phyloP scores from a whole-genome alignment of 306 rosid species.

The Cicer yamashitae region DNA sequence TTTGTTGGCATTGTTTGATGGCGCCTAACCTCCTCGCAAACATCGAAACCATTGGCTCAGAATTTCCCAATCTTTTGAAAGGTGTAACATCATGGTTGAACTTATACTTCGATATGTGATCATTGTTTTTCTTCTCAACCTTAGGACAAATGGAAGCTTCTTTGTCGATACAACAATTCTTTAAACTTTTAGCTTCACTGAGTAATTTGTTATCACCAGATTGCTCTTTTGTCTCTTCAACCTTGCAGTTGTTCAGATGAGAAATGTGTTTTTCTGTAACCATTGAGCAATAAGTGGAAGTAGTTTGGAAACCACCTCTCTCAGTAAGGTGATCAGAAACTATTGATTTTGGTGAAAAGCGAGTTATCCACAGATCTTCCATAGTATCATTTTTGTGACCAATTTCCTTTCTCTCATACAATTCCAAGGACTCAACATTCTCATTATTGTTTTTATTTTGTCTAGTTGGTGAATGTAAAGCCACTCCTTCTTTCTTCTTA shows the following conservation, averaged over 20 bases:
- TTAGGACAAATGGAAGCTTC: conserved; percentile 44
- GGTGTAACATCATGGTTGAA: conserved; percentile 32
- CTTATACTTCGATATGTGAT: conserved; percentile 42
- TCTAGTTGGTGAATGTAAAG: conserved; percentile 45
- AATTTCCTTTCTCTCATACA: too few relatives aligned
- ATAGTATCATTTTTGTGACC: too few relatives aligned
- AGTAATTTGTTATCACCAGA: conserved; percentile 41
- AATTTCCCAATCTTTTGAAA: conserved; percentile 49
- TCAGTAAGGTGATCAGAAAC: too few relatives aligned
- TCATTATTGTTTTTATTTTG: too few relatives aligned
- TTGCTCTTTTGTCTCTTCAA: conserved; percentile 45
- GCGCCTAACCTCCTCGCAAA: conserved; percentile 82
- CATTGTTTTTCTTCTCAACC: conserved; percentile 43
- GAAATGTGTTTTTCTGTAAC: neutral
- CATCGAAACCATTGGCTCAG: conserved; percentile 64
- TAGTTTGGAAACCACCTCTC: too few relatives aligned
- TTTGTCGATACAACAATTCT: conserved; percentile 37
- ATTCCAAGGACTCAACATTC: too few relatives aligned
- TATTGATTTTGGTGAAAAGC: too few relatives aligned
- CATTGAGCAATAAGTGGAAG: too few relatives aligned
- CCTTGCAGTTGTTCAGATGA: conserved; percentile 38
- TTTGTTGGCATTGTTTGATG: conserved; percentile 56
- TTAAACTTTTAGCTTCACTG: conserved; percentile 46
- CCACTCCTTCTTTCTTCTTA: conserved; percentile 49
- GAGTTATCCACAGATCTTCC: too few relatives aligned